These are phyloP conservation scores for Buddleja alternifolia DNA, from an alignment of 257 asterid genomes.

Conservation along the genomic window DNA sequence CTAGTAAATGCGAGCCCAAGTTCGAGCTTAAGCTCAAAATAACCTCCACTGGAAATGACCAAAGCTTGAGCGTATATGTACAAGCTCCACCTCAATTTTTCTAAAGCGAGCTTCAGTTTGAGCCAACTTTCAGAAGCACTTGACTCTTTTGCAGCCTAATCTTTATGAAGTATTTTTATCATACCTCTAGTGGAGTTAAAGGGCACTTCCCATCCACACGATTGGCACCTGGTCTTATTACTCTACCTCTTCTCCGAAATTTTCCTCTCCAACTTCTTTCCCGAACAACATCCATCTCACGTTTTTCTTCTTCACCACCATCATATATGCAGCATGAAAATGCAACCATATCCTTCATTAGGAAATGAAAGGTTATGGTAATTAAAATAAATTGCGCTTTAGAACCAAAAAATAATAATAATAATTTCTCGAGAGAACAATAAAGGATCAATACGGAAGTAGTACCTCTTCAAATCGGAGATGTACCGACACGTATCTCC, in stretches of 20 bases:
- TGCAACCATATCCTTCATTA: slow-evolving; percentile 95
- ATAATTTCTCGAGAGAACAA: background rate
- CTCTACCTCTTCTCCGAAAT: slow-evolving; percentile 86
- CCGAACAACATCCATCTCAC: slow-evolving; percentile 93
- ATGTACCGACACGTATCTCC: slow-evolving; percentile 86
- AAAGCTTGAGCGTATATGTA: too few species aligned
- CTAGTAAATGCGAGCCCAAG: too few species aligned
- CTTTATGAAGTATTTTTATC: background rate
- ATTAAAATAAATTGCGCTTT: background rate
- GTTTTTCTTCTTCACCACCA: slow-evolving; percentile 95
- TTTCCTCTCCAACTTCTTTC: slow-evolving; percentile 99
- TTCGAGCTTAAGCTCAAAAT: too few species aligned
- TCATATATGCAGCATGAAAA: slow-evolving; percentile 95
- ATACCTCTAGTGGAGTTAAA: slow-evolving; percentile 94
- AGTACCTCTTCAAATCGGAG: slow-evolving; percentile 97
- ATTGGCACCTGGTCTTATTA: slow-evolving; percentile 92
- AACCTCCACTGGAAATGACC: too few species aligned
- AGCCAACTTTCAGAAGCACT: too few species aligned
- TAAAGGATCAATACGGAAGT: background rate
- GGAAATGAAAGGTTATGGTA: slow-evolving; percentile 7
- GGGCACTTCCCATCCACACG: slow-evolving; percentile 98
- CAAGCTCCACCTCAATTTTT: too few species aligned
- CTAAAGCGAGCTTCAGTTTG: too few species aligned
- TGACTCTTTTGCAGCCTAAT: too few species aligned
- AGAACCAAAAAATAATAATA: background rate